phyloP scores from a whole-genome alignment of 768 basidiomycete genomes.

The Hemileccinum rubropunctum region DNA sequence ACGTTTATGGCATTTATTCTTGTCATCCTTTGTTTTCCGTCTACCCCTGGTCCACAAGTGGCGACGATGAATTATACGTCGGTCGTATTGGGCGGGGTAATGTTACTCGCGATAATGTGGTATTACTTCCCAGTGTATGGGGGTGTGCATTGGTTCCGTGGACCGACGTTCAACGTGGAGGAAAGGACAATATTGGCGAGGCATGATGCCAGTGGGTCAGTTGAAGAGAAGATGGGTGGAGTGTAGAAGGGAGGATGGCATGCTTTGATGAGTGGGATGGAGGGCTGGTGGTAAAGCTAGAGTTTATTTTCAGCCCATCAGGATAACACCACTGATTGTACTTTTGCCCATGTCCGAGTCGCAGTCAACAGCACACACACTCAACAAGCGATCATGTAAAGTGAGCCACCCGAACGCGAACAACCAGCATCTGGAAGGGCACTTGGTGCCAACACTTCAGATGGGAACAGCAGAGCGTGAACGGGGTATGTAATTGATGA shows the following conservation, averaged over 20 bases:
- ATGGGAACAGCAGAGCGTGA: too few relatives aligned
- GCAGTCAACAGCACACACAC: too few relatives aligned
- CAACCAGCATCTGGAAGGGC: too few relatives aligned
- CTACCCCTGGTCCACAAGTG: constrained; percentile 41
- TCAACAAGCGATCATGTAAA: too few relatives aligned
- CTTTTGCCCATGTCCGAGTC: too few relatives aligned
- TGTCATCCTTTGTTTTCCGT: constrained; percentile 61
- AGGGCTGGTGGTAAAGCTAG: too few relatives aligned
- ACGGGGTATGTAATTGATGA: too few relatives aligned
- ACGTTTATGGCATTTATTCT: constrained; percentile 64
- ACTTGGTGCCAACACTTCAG: too few relatives aligned
- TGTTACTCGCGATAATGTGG: constrained; percentile 53
- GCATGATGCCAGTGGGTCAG: background rate
- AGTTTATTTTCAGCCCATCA: too few relatives aligned
- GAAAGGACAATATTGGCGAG: background rate
- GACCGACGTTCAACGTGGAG: constrained; percentile 49
- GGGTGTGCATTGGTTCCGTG: constrained; percentile 66
- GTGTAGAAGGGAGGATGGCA: too few relatives aligned
- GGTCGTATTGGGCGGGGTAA: constrained; percentile 58
- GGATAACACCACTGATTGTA: too few relatives aligned
- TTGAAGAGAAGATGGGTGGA: background rate
- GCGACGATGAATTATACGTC: constrained; percentile 69
- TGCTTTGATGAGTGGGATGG: background rate
- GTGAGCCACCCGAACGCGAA: too few relatives aligned
- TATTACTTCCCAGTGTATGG: constrained; percentile 74